Base-by-base conservation (phyloP, 2,329 filamentous ascomycete genomes). In the Phialophora expanda region DNA sequence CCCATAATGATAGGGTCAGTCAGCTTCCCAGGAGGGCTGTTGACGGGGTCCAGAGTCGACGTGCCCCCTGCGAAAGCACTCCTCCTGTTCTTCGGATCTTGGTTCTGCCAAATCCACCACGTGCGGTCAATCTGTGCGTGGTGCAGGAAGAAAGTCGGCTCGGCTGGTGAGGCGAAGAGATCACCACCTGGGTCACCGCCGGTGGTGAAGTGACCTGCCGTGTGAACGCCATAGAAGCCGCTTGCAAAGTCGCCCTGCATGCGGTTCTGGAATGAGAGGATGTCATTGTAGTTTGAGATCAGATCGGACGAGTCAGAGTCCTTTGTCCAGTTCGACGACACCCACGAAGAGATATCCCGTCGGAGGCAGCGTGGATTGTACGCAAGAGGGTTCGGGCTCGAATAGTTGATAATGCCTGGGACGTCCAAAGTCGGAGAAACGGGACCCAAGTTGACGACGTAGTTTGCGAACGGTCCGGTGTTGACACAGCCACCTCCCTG, bases 391-490 rank as follows among this genome's bases (percentile, higher is more conserved):
- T 69, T 28, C 12, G 64, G 53, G 28, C 6, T 76, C 6, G 50
- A 46, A 46, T 67, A 66, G 53, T 65, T 61, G 57, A 66, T 67
- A 58, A 69, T 62, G 12, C 65, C 66, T 2, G 66, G 65, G 41
- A 66, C 30, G 24, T 48, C 63, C 56, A 69, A 24, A n/a, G 61
- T 67, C 26, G 65, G 71, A 1, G 63, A 60, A 20, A 72, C 68
- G 3, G 75, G 76, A 2, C 75, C 76, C 2, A 77, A 70, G 61
- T 76, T 75, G 24, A 76, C 74, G 1, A 69, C 70, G 55, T 73
- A 71, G 73, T 82, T 78, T 65, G 75, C 65, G 62, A 74, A 74
- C 7, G 72, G 72, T 1, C 72, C 72, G 4, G 58, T 70, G 12
- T 64, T 69, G 32, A 73, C 69, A 55, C 72, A 74, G 24, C 65